Percentiles rank a stretch among this genome's conserved stretches.
phyloP scores from a whole-genome alignment of 495 filamentous ascomycete genomes.

The Terfezia claveryi region DNA sequence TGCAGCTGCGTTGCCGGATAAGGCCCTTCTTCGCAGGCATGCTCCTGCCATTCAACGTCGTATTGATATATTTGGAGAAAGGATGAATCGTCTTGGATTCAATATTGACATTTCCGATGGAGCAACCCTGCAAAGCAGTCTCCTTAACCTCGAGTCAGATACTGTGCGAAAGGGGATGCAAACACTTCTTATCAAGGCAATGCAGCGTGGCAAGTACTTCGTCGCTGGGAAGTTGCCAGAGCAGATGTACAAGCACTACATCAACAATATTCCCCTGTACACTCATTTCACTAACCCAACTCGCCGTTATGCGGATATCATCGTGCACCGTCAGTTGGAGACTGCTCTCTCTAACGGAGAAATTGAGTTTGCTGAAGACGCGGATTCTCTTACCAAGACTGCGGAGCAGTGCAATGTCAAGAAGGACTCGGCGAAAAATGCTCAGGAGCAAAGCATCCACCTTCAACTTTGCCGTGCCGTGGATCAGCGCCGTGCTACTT shows the following conservation, averaged over 20 bases:
- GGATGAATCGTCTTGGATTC: conserved; percentile 79
- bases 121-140: conserved; percentile 69
- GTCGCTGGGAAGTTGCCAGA: conserved; percentile 51
- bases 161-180: conserved; percentile 95
- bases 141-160: conserved; percentile 71
- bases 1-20: conserved; percentile 56
- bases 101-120: conserved; percentile 77
- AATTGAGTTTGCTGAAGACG: conserved; percentile 70
- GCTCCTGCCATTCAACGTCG: conserved; percentile 65
- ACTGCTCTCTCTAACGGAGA: conserved; percentile 59
- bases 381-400: conserved; percentile 73
- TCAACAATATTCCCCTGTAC: conserved; percentile 78
- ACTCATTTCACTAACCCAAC: conserved; percentile 95
- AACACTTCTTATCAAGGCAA: conserved; percentile 75
- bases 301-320: conserved; percentile 78
- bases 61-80: conserved; percentile 69
- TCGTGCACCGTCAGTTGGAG: conserved; percentile 92
- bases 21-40: conserved; percentile 78
- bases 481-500: conserved; percentile 65
- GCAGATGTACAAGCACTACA: conserved; percentile 65
- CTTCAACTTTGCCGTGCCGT: conserved; percentile 91
- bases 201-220: conserved; percentile 90
- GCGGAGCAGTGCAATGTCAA: conserved; percentile 94
- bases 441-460: conserved; percentile 95
- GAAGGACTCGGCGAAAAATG: conserved; percentile 94